A percentile compares a stretch with the other conserved stretches of the same genome.
phyloP scores from a whole-genome alignment of 1,139 yeast genomes.

The Debaryomyces udenii region DNA sequence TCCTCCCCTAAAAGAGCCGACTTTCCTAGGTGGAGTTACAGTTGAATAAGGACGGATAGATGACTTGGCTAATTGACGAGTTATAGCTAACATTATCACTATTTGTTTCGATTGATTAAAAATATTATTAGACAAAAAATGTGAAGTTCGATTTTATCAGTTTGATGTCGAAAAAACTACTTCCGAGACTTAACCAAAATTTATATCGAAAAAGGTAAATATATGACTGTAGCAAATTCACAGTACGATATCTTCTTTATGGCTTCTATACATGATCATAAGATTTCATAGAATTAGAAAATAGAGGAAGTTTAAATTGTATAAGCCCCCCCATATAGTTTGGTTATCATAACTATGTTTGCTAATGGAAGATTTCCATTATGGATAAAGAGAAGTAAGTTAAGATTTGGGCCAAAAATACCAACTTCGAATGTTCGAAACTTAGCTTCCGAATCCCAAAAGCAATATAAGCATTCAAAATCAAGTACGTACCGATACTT shows the following conservation, averaged over 20 bases:
- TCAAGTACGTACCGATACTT: neutral
- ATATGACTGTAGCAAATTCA: no score
- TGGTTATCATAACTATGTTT: conserved; percentile 1
- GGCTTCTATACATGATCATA: no score
- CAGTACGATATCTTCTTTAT: no score
- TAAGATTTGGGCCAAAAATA: neutral
- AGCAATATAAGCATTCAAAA: neutral
- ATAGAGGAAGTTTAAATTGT: no score
- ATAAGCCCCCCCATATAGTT: no score
- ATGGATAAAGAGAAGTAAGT: neutral
- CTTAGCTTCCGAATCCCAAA: neutral
- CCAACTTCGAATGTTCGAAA: neutral
- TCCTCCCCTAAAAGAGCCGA: conserved; percentile 70
- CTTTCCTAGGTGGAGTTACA: conserved; percentile 35
- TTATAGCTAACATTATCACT: conserved; percentile 19
- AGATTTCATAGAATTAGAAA: no score
- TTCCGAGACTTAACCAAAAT: neutral
- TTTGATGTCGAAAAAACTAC: conserved; percentile 4
- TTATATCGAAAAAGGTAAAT: neutral
- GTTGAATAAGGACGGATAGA: conserved; percentile 39
- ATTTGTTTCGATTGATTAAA: conserved; percentile 1
- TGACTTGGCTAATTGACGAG: conserved; percentile 26
- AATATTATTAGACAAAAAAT: conserved; percentile 1
- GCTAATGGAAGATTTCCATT: neutral
- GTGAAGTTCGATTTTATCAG: conserved; percentile 2